phyloP scores from a whole-genome alignment of 768 basidiomycete genomes.

The Suillus subalutaceus region DNA sequence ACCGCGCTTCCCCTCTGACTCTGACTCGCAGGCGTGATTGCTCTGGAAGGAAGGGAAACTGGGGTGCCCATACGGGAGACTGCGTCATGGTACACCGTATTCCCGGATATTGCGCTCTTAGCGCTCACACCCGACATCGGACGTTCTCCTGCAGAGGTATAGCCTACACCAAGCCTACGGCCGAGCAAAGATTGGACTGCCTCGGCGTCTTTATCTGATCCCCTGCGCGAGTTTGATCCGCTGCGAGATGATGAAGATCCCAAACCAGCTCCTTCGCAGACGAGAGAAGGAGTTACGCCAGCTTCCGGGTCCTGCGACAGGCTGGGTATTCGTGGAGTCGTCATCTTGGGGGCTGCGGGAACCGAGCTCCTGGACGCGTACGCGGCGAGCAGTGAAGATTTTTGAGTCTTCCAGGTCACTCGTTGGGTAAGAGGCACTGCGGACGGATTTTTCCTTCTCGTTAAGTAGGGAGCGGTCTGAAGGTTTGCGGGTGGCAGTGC shows the following conservation, averaged over 20 bases:
- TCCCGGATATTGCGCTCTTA: conserved; percentile 54
- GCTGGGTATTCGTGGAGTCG: conserved; percentile 14
- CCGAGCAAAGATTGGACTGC: conserved; percentile 43
- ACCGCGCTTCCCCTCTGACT: conserved; percentile 25
- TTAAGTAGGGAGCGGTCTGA: conserved; percentile 23
- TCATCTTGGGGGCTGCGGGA: conserved; percentile 29
- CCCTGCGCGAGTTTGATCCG: conserved; percentile 27
- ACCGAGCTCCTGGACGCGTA: conserved; percentile 39
- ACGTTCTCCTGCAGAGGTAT: conserved; percentile 44
- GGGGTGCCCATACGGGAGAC: conserved; percentile 49
- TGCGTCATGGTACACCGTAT: conserved; percentile 67
- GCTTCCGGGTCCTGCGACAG: conserved; percentile 31
- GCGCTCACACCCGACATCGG: conserved; percentile 63
- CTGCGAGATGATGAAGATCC: conserved; percentile 34
- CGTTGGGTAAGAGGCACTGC: conserved; percentile 33
- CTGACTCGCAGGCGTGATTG: conserved; percentile 51
- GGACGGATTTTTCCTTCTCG: conserved; percentile 38
- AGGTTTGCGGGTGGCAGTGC: conserved; percentile 29
- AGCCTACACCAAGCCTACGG: conserved; percentile 38
- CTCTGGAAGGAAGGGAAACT: conserved; percentile 43
- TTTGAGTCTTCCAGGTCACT: conserved; percentile 36
- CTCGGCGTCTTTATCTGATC: conserved; percentile 50
- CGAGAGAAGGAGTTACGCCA: conserved; percentile 46
- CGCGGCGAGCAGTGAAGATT: conserved; percentile 41
- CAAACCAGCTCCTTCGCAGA: conserved; percentile 64